Conservation (phyloP, 2,329 filamentous ascomycete species). For the Xylaria sp. region DNA sequence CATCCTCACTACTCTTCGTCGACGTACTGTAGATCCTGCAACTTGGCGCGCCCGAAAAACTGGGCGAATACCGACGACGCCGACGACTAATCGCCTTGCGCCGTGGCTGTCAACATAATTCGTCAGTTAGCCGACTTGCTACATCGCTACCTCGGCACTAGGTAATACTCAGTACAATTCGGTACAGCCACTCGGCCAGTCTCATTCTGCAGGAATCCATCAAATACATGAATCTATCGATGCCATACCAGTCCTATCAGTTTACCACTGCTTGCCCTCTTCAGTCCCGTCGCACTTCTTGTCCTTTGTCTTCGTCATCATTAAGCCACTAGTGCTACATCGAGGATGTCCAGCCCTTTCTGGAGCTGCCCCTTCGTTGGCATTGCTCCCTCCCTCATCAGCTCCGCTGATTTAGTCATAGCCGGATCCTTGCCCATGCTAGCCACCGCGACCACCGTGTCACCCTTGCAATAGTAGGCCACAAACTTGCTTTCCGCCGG, state of each 20-base stretch:
- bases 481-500: conserved; percentile 83
- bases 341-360: conserved; percentile 66
- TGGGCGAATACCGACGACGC: not conserved
- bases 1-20: not conserved
- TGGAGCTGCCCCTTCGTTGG: conserved; percentile 80
- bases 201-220: not conserved
- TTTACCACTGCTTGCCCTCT: not conserved
- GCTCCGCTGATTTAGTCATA: conserved; percentile 82
- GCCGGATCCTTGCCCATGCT: conserved; percentile 91
- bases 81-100: no score
- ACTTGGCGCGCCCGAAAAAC: not conserved
- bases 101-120: no score
- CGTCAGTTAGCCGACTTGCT: no score
- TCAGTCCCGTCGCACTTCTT: not conserved
- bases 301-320: not conserved
- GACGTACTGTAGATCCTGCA: not conserved
- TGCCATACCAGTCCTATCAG: conserved; percentile 7
- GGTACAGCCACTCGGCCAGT: not conserved
- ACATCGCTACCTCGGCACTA: no score
- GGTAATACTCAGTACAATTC: no score
- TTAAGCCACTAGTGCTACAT: conserved; percentile 44
- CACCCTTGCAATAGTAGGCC: conserved; percentile 88
- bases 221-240: not conserved
- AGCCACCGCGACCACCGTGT: conserved; percentile 88
- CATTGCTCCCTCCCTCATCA: conserved; percentile 88